phyloP scores from a whole-genome alignment of 2,329 filamentous ascomycete genomes.

The Colletotrichum gloeosporioides region DNA sequence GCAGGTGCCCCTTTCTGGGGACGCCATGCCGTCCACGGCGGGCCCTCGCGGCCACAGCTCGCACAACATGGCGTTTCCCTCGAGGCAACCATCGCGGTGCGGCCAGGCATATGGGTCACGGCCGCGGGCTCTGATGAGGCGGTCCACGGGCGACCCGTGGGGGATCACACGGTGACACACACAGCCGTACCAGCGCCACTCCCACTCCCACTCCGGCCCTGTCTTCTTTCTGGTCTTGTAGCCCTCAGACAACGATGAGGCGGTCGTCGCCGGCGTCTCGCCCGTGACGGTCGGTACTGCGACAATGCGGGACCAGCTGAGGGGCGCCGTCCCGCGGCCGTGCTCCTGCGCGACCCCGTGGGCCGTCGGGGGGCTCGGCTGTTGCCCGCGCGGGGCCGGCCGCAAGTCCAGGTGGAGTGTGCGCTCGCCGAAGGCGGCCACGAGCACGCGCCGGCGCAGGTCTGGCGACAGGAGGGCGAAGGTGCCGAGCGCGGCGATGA shows the following conservation, averaged over 20 bases:
- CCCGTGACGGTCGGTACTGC: fast-evolving
- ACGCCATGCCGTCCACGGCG: not conserved
- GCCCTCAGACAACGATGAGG: not conserved
- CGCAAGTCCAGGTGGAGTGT: constrained; percentile 29
- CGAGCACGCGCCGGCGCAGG: constrained; percentile 34
- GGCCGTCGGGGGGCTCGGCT: not conserved
- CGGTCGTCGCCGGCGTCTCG: not conserved
- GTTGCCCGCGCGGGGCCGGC: not conserved
- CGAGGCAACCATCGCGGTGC: not conserved
- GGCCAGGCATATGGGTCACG: not conserved
- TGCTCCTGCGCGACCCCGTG: not conserved
- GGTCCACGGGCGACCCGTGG: not conserved
- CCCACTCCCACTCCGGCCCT: not conserved
- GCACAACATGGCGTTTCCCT: constrained; percentile 13
- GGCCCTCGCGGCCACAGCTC: constrained; percentile 24
- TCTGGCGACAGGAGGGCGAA: constrained; percentile 33
- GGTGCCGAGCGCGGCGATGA: not conserved
- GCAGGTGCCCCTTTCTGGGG: not conserved
- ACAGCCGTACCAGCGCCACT: constrained; percentile 30
- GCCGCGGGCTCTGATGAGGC: not conserved
- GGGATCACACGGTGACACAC: constrained; percentile 29
- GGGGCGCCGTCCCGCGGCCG: not conserved
- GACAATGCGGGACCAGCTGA: not conserved
- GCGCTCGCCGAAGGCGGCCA: constrained; percentile 26
- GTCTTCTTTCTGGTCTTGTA: not conserved